These are phyloP conservation scores for Emericellopsis atlantica DNA, from an alignment of 2,329 filamentous ascomycete species.

Conservation along the genomic window DNA sequence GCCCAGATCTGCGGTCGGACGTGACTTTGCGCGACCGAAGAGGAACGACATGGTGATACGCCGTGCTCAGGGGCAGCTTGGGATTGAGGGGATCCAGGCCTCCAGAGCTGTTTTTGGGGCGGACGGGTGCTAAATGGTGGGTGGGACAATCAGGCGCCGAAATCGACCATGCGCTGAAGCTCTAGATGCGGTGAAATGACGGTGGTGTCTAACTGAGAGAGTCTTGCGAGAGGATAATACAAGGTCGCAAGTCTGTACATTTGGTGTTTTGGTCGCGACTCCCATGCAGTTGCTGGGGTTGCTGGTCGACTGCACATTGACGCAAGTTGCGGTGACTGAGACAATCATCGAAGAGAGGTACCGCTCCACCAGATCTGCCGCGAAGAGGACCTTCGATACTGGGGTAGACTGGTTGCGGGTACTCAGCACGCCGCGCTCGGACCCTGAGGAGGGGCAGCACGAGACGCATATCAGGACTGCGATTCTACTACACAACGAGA, in stretches of 20 bases:
- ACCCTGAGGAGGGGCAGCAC: neutral
- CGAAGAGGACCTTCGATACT: neutral
- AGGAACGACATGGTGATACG: slow-evolving; percentile 36
- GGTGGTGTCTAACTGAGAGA: too few relatives aligned
- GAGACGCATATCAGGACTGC: too few relatives aligned
- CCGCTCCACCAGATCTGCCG: neutral
- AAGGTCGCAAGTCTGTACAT: too few relatives aligned
- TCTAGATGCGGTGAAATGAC: too few relatives aligned
- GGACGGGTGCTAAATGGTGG: too few relatives aligned
- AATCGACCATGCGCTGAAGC: too few relatives aligned
- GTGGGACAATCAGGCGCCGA: too few relatives aligned
- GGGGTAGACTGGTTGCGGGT: neutral
- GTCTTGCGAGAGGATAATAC: too few relatives aligned
- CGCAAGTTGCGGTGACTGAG: neutral
- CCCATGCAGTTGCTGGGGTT: slow-evolving; percentile 1
- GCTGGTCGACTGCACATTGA: neutral
- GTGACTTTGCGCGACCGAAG: slow-evolving; percentile 38
- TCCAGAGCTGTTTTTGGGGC: too few relatives aligned
- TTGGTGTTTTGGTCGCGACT: neutral
- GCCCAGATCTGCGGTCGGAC: slow-evolving; percentile 38
- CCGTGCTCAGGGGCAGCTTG: neutral
- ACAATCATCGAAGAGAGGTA: neutral
- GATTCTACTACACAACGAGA: too few relatives aligned
- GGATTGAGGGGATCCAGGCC: neutral
- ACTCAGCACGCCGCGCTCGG: neutral